These are phyloP conservation scores for Fraxinus velutina DNA, from an alignment of 305 asterid genomes.

Conservation along the genomic window DNA sequence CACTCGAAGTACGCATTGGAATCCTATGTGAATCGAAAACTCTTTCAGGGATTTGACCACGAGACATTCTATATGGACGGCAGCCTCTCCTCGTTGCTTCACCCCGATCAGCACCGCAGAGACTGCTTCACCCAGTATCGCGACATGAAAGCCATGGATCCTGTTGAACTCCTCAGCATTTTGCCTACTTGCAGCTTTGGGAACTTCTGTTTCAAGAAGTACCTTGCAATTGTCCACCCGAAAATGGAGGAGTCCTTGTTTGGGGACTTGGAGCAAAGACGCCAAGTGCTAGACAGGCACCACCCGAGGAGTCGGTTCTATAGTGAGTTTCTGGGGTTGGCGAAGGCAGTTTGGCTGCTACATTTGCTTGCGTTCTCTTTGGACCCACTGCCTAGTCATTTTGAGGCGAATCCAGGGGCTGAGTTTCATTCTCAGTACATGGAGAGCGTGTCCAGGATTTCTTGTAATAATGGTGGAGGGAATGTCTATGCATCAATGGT, in stretches of 20 bases:
- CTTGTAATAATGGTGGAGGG: conserved; percentile 32
- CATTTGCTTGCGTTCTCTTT: conserved; percentile 83
- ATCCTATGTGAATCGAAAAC: conserved; percentile 73
- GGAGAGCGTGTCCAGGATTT: conserved; percentile 72
- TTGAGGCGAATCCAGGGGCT: conserved; percentile 82
- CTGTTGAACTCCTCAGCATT: conserved; percentile 70
- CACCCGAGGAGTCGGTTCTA: conserved; percentile 91
- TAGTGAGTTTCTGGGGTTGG: conserved; percentile 67
- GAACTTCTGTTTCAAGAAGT: conserved; percentile 85
- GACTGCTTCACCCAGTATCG: conserved; percentile 88
- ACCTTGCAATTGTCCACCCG: conserved; percentile 75
- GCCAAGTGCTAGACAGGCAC: conserved; percentile 70
- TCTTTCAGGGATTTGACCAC: conserved; percentile 93
- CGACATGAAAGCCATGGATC: conserved; percentile 93
- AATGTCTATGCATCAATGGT: conserved; percentile 51
- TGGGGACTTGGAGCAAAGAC: conserved; percentile 87
- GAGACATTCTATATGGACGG: conserved; percentile 96
- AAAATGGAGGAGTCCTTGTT: conserved; percentile 97
- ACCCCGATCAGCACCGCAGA: conserved; percentile 79
- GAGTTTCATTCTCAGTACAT: conserved; percentile 81
- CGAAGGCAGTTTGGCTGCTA: conserved; percentile 87
- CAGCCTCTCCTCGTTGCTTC: conserved; percentile 71
- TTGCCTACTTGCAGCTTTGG: conserved; percentile 85
- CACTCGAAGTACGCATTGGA: conserved; percentile 82
- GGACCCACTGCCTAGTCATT: conserved; percentile 84